Evolutionary conservation across 1,284 basidiomycete species (phyloP).

Genomic region (Mrakiaceae sp.): DNA sequence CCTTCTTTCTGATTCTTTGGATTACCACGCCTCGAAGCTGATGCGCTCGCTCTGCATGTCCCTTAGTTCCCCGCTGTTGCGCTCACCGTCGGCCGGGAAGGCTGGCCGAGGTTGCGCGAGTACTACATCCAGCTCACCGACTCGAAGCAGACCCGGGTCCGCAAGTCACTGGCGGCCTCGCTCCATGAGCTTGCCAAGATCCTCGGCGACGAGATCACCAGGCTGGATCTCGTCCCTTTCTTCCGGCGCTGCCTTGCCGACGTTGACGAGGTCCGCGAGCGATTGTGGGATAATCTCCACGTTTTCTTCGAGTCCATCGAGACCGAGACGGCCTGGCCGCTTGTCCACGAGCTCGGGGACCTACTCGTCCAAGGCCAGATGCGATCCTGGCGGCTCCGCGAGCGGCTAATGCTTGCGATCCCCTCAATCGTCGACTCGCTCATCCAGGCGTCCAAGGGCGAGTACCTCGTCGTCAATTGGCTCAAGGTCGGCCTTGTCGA

Average conservation of each 20-base stretch:
- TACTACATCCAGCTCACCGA: conserved; percentile 48
- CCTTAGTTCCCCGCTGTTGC: conserved; percentile 68
- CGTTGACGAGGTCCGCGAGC: conserved; percentile 56
- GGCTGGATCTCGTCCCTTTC: conserved; percentile 58
- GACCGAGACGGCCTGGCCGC: conserved; percentile 6
- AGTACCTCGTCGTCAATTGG: conserved; percentile 38
- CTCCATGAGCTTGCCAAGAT: conserved; percentile 83
- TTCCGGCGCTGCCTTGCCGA: conserved; percentile 54
- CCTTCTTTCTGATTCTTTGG: neutral
- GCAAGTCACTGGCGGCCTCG: conserved; percentile 69
- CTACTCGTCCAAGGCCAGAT: conserved; percentile 48
- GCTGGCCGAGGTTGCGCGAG: conserved; percentile 67
- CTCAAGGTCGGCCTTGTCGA: conserved; percentile 62
- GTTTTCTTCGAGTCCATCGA: conserved; percentile 23
- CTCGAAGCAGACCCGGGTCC: conserved; percentile 43
- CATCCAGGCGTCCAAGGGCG: conserved; percentile 27
- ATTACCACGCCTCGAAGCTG: neutral
- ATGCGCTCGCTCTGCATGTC: neutral
- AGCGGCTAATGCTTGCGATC: conserved; percentile 49
- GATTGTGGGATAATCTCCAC: conserved; percentile 37
- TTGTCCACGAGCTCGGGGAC: conserved; percentile 44
- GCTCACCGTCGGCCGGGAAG: conserved; percentile 61
- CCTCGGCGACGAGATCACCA: conserved; percentile 58
- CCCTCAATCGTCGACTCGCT: conserved; percentile 33
- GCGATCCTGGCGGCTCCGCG: conserved; percentile 73